Evolutionary conservation across 2,329 filamentous ascomycete species (phyloP).

Genomic region (Paradendryphiella salina): DNA sequence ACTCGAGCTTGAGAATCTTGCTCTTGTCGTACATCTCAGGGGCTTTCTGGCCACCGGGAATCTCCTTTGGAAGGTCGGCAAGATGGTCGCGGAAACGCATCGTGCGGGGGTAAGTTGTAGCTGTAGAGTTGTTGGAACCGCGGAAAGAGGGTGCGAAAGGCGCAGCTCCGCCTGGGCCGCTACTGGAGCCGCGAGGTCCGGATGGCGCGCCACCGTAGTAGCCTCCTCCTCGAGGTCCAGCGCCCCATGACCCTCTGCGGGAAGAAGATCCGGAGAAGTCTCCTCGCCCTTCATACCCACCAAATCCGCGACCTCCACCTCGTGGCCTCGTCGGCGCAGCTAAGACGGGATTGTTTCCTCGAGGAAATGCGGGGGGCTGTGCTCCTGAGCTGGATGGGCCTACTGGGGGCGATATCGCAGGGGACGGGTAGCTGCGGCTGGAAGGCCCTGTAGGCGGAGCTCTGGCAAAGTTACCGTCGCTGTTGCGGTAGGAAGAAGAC

Average conservation of each 20-base stretch:
- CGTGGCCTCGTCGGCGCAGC: conserved; percentile 48
- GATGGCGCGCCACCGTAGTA: conserved; percentile 39
- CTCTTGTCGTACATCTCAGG: conserved; percentile 50
- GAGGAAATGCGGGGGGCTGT: conserved; percentile 43
- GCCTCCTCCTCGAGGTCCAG: conserved; percentile 37
- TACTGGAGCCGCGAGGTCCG: conserved; percentile 39
- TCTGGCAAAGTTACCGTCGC: conserved; percentile 40
- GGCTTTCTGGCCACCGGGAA: conserved; percentile 51
- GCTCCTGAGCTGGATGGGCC: conserved; percentile 42
- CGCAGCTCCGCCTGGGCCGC: conserved; percentile 32
- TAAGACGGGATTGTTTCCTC: conserved; percentile 44
- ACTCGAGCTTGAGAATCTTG: conserved; percentile 52
- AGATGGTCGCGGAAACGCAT: conserved; percentile 53
- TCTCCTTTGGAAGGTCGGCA: conserved; percentile 49
- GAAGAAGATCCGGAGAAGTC: conserved; percentile 41
- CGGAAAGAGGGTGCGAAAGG: conserved; percentile 47
- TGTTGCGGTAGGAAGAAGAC: conserved; percentile 43
- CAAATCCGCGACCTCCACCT: conserved; percentile 48
- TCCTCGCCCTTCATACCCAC: conserved; percentile 42
- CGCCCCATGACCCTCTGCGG: conserved; percentile 45
- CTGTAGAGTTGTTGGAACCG: conserved; percentile 49
- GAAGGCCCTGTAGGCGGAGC: conserved; percentile 48
- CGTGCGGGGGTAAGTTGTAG: conserved; percentile 53
- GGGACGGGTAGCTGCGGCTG: conserved; percentile 42
- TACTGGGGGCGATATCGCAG: conserved; percentile 47